A percentile compares a stretch with the other conserved stretches of the same genome.
phyloP scores from a whole-genome alignment of 2,329 filamentous ascomycete genomes.

The Shiraia sp. region DNA sequence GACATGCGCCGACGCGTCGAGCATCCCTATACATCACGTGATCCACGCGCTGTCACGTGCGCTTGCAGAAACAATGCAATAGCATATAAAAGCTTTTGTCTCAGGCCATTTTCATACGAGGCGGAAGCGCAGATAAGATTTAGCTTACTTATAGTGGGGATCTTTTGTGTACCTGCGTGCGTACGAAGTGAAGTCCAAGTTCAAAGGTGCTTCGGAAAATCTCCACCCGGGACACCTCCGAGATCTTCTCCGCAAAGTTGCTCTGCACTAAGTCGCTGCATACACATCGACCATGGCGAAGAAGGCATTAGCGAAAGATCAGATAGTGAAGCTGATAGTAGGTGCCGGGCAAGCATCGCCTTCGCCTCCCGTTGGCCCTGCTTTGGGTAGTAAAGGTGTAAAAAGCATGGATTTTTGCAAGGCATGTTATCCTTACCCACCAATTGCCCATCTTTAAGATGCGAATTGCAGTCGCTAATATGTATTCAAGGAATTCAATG shows the following conservation, averaged over 20 bases:
- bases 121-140: too few relatives aligned
- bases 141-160: too few relatives aligned
- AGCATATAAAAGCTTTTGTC: too few relatives aligned
- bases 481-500: constrained; percentile 83
- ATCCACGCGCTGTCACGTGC: constrained; percentile 21
- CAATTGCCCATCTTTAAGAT: neutral
- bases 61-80: too few relatives aligned
- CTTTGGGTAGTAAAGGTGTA: constrained; percentile 93
- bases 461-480: neutral
- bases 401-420: constrained; percentile 99
- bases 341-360: constrained; percentile 94
- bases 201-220: constrained; percentile 9
- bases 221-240: constrained; percentile 23
- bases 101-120: too few relatives aligned
- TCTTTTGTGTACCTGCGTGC: neutral
- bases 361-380: constrained; percentile 93
- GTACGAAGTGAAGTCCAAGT: neutral
- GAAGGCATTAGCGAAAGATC: constrained; percentile 42
- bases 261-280: constrained; percentile 8
- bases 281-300: constrained; percentile 36
- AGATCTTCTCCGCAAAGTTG: constrained; percentile 21
- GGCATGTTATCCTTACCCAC: too few relatives aligned
- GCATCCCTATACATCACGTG: neutral
- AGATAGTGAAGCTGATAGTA: constrained; percentile 93
- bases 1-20: constrained; percentile 20